Evolutionary conservation across 345 rosid genomes (phyloP).

Genomic region (Tarenaya hassleriana): DNA sequence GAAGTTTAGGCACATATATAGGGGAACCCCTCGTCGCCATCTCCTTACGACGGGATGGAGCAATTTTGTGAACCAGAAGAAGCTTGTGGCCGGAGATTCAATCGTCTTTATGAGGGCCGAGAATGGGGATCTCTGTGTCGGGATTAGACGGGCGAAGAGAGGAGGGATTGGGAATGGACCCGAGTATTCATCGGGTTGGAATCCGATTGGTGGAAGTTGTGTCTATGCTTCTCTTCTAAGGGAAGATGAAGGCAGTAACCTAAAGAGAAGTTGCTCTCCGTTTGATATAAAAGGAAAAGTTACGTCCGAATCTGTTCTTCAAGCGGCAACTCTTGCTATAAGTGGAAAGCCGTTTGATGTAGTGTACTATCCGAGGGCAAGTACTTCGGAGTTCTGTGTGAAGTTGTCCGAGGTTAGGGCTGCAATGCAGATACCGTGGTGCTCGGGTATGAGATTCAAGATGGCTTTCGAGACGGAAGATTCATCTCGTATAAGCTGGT

Average conservation of each 20-base stretch:
- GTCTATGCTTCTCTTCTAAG: constrained; percentile 41
- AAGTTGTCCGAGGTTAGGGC: constrained; percentile 56
- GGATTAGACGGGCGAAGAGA: constrained; percentile 79
- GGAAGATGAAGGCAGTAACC: constrained; percentile 47
- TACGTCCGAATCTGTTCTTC: constrained; percentile 54
- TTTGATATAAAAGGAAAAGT: constrained; percentile 46
- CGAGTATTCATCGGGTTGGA: constrained; percentile 68
- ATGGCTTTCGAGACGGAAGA: constrained; percentile 98
- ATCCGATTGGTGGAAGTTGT: constrained; percentile 43
- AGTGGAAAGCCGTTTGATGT: constrained; percentile 65
- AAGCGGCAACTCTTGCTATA: constrained; percentile 68
- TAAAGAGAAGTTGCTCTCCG: constrained; percentile 32
- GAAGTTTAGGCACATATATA: constrained; percentile 93
- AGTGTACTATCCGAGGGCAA: constrained; percentile 76
- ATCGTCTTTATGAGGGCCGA: constrained; percentile 80
- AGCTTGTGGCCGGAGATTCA: constrained; percentile 93
- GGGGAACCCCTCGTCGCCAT: constrained; percentile 95
- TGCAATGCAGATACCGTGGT: constrained; percentile 79
- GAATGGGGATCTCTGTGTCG: constrained; percentile 89
- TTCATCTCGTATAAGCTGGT: constrained; percentile 91
- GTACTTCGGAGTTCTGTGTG: constrained; percentile 81
- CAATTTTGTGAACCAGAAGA: constrained; percentile 94
- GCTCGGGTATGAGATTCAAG: constrained; percentile 86
- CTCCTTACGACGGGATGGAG: constrained; percentile 98
- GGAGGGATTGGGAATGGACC: constrained; percentile 71